These are phyloP conservation scores for Coemansia sp. DNA, from an alignment of 192 early-diverging fungal genomes.

Conservation along the genomic window DNA sequence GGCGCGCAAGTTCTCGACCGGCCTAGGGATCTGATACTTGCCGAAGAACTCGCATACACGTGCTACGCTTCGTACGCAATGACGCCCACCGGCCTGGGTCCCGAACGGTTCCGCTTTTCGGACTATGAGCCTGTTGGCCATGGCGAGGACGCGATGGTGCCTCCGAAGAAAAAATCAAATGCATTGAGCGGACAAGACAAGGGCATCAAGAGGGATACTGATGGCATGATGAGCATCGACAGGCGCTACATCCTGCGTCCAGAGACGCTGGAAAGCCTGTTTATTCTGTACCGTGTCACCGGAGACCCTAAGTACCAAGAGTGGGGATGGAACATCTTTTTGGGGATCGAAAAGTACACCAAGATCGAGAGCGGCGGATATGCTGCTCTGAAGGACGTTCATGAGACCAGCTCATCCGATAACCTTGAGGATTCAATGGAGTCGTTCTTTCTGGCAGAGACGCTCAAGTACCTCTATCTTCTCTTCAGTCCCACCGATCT, in stretches of 20 bases:
- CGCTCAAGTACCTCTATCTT: conserved; percentile 93
- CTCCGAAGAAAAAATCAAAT: background rate
- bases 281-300: conserved; percentile 82
- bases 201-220: conserved; percentile 12
- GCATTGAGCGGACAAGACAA: background rate
- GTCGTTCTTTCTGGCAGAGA: conserved; percentile 93
- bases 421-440: conserved; percentile 52
- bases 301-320: conserved; percentile 77
- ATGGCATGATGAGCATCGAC: conserved; percentile 10
- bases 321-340: conserved; percentile 84
- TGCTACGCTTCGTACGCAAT: conserved; percentile 81
- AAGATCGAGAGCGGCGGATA: conserved; percentile 64
- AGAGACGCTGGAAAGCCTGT: conserved; percentile 88
- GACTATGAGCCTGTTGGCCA: background rate
- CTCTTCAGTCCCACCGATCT: conserved; percentile 69
- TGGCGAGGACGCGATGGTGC: conserved; percentile 12
- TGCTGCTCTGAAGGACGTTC: conserved; percentile 50
- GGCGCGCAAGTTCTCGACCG: conserved; percentile 57
- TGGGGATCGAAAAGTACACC: conserved; percentile 78
- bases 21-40: conserved; percentile 68
- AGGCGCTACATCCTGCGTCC: conserved; percentile 69
- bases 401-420: background rate
- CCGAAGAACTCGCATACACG: conserved; percentile 71
- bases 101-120: conserved; percentile 76
- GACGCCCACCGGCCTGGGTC: conserved; percentile 75